phyloP scores from a whole-genome alignment of 2,329 filamentous ascomycete genomes.

The Pseudovirgaria hyperparasitica region DNA sequence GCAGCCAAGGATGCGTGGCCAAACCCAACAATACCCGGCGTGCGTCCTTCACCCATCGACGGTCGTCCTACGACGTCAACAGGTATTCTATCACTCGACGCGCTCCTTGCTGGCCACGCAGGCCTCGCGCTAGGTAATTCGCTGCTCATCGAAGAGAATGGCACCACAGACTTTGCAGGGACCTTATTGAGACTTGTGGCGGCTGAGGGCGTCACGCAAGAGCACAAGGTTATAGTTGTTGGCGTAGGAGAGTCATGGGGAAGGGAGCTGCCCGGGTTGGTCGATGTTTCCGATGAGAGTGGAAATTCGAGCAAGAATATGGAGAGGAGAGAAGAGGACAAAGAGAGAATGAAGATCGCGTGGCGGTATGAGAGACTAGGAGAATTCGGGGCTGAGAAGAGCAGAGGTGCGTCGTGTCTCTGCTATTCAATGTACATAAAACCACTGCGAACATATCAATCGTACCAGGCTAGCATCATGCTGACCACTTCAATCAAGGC shows the following conservation, averaged over 20 bases:
- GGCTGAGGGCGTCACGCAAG: slow-evolving; percentile 84
- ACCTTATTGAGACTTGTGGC: slow-evolving; percentile 78
- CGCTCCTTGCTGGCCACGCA: slow-evolving; percentile 71
- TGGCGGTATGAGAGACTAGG: slow-evolving; percentile 89
- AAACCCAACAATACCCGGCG: slow-evolving; percentile 34
- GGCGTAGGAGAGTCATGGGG: slow-evolving; percentile 72
- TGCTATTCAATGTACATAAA: background rate
- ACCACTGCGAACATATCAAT: background rate
- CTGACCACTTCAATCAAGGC: background rate
- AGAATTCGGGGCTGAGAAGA: slow-evolving; percentile 47
- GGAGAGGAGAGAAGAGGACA: slow-evolving; percentile 13
- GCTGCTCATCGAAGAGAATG: slow-evolving; percentile 72
- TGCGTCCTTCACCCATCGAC: slow-evolving; percentile 78
- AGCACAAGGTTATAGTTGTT: slow-evolving; percentile 76
- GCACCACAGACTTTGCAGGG: slow-evolving; percentile 88
- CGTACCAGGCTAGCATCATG: too few relatives aligned
- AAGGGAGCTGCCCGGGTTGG: slow-evolving; percentile 67
- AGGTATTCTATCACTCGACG: slow-evolving; percentile 74
- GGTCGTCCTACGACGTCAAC: slow-evolving; percentile 84
- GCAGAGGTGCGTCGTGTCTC: slow-evolving; percentile 44
- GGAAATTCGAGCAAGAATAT: slow-evolving; percentile 29
- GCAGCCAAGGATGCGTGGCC: slow-evolving; percentile 23
- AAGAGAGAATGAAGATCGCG: slow-evolving; percentile 93
- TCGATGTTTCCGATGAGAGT: slow-evolving; percentile 36
- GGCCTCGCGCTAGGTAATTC: slow-evolving; percentile 73